Percentiles rank a stretch among this genome's conserved stretches.
phyloP scores from a whole-genome alignment of 2,329 filamentous ascomycete species.

The Whalleya microplaca region DNA sequence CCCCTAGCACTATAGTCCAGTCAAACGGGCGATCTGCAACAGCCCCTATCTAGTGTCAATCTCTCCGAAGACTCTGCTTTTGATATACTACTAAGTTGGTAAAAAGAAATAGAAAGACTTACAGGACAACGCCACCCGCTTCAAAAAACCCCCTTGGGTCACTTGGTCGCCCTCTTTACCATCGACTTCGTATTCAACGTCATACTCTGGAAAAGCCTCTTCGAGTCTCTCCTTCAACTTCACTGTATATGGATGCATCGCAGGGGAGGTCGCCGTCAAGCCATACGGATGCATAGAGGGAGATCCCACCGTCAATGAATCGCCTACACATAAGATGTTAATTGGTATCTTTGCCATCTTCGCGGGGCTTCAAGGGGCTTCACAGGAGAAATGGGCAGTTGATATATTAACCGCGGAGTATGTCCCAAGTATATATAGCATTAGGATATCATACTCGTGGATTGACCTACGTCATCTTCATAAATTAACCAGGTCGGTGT shows the following conservation, averaged over 20 bases:
- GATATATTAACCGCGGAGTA: not conserved
- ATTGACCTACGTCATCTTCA: not conserved
- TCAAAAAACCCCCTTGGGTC: slow-evolving; percentile 5
- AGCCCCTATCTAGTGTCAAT: not conserved
- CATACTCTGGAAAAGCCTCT: slow-evolving; percentile 1
- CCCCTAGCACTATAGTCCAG: slow-evolving; percentile 8
- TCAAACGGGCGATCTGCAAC: slow-evolving; percentile 8
- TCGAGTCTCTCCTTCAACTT: slow-evolving; percentile 3
- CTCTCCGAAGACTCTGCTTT: not conserved
- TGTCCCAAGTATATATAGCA: not conserved
- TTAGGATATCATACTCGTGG: not conserved
- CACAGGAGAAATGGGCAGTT: not conserved
- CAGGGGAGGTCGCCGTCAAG: not conserved
- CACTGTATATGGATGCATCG: slow-evolving; percentile 2
- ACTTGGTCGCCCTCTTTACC: slow-evolving; percentile 8
- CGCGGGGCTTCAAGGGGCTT: not conserved
- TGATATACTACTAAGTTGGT: not conserved
- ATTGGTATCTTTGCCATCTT: slow-evolving; percentile 1
- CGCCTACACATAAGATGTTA: slow-evolving; percentile 6
- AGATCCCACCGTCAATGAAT: slow-evolving; percentile 5
- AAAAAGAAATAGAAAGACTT: not conserved
- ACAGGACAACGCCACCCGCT: slow-evolving; percentile 3
- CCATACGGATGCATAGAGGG: not conserved
- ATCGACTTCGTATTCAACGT: slow-evolving; percentile 7
- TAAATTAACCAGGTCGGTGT: not conserved